Evolutionary conservation across 257 asterid species (phyloP), one percentile per base, ranked within the genome.

Genomic region (Salvia hispanica): DNA sequence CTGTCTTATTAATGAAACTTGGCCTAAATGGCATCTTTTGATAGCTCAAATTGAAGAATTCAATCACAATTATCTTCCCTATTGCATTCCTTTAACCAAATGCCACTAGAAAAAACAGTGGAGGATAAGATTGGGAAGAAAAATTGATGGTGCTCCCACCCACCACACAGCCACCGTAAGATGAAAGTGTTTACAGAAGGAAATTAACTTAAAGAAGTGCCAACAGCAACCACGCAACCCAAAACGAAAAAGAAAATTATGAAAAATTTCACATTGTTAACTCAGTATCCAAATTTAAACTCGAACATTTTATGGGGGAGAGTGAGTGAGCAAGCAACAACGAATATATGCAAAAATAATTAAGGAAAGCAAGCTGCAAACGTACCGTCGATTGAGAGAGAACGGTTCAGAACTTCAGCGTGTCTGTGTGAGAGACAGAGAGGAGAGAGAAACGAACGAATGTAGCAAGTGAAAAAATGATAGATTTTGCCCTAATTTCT

Each of bases 401-500:
- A 54, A 13, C 15, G 53, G 68, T 25, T 25, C 3, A 34, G n/a
- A n/a, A n/a, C n/a, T n/a, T n/a, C n/a, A n/a, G 69, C 14, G 33
- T 37, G 71, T 31, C 40, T 47, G 56, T 14, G 57, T 21, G 69
- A 58, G 74, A 21, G 67, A 47, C 40, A 14, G 76, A 57, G 66
- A 36, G 65, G 58, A 18, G 72, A 47, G 70, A 52, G 70, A 54
- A 12, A 58, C 58, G 77, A 66, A 74, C 69, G 25, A 52, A 58
- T 50, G 66, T 67, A 74, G 71, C 44, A 53, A 60, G 72, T 21
- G 62, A 52, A 53, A 66, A 53, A 40, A 44, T 25, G 66, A 62
- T 62, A 66, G 78, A 62, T 62, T 15, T 69, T 71, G 81, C 81
- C 78, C 81, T 77, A 77, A 70, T 36, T 63, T 53, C 51, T 53